Base-by-base conservation (phyloP, 306 rosid species). In the Cucumis melo region DNA sequence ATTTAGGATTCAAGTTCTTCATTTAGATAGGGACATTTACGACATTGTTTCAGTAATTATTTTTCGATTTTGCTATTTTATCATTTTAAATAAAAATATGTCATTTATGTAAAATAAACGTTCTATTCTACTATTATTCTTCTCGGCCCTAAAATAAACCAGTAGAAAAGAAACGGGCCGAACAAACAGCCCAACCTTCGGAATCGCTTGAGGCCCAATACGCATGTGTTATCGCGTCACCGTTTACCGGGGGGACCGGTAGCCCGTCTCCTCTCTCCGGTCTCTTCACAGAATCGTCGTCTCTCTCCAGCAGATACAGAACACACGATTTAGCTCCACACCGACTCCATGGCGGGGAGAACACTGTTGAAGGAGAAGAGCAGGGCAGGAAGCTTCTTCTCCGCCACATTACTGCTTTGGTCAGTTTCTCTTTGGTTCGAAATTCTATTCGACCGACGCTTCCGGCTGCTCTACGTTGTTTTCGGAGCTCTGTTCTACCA, bases 401-500 rank as follows among this genome's bases (percentile, higher is more conserved):
- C 70, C 3, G 88, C 81, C 10, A 88, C 92, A 27, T 79, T 90
- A 71, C n/a, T 90, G 27, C 82, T 92, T 1, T 92, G 92, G 93
- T 19, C 87, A 1, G 44, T 73, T 54, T 94, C 93, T 6, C 82
- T 94, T 55, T 77, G 66, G 78, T 89, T 87, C 73, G 83, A 87
- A 62, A 85, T 90, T 29, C 39, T 82, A 0, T 85, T 92, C 87
- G 80, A 84, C 62, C 21, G 78, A 32, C 93, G 90, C 27, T 20
- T 44, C 1, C 80, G 87, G 74, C 87, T 93, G 67, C 82, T 90
- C 73, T 82, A 14, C 27, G 16, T 93, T 77, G 61, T 91, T 23
- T 87, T 83, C 0, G 96, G 97, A 21, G 83, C 85, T 57, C 64
- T 84, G 79, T 90, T 91, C 80, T 91, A 81, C 87, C 94, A 90